These are phyloP conservation scores for Symbiodinium natans DNA, from an alignment of 73 alveolate genomes.

Conservation along the genomic window DNA sequence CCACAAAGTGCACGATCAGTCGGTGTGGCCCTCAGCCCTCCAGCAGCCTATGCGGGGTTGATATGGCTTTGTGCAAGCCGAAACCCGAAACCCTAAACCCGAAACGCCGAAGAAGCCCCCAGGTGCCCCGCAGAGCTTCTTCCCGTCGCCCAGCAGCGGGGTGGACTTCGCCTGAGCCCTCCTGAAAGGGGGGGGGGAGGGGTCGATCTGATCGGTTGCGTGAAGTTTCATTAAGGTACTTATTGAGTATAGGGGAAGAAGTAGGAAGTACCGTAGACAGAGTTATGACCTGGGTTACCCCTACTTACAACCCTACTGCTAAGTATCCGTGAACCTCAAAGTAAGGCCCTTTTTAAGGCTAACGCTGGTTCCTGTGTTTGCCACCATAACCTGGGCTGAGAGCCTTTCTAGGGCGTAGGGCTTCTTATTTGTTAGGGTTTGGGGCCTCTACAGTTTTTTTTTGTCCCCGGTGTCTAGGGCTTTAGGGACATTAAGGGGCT, in stretches of 20 bases:
- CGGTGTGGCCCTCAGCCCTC: background rate
- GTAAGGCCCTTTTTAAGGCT: no score
- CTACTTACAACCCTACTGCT: background rate
- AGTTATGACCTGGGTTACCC: background rate
- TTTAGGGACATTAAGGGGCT: no score
- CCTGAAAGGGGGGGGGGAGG: background rate
- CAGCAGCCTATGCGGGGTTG: background rate
- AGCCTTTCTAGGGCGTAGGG: no score
- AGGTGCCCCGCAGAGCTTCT: constrained; percentile 84
- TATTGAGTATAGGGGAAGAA: background rate
- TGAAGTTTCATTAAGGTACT: background rate
- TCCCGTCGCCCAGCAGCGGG: constrained; percentile 46
- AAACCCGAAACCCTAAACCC: background rate
- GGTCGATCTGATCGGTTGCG: background rate
- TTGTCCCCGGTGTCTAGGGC: no score
- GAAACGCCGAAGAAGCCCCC: background rate
- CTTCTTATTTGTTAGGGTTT: no score
- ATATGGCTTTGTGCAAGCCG: background rate
- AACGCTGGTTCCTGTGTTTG: no score
- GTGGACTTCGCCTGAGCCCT: constrained; percentile 41
- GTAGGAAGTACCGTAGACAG: background rate
- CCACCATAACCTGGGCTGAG: no score
- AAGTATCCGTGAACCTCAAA: background rate
- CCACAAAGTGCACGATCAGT: background rate
- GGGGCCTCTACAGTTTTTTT: no score